phyloP scores from a whole-genome alignment of 2,329 filamentous ascomycete species.

The Clarireedia homoeocarpa region DNA sequence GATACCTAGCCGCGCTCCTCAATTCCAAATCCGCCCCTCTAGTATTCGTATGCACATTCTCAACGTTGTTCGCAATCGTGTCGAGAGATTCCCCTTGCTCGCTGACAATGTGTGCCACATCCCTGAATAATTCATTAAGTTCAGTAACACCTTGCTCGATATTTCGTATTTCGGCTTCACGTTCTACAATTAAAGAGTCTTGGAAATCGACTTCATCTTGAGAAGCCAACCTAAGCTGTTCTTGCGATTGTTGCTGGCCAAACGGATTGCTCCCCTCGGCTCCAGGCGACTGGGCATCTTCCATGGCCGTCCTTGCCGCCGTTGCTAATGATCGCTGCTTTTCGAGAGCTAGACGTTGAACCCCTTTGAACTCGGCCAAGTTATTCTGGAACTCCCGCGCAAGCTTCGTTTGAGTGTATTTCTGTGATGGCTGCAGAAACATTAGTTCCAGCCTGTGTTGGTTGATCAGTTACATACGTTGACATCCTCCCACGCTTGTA shows the following conservation, averaged over 20 bases:
- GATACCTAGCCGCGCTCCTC: conserved; percentile 78
- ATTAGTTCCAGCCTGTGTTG: conserved; percentile 14
- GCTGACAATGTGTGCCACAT: conserved; percentile 94
- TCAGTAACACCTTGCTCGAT: conserved; percentile 96
- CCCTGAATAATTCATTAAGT: conserved; percentile 90
- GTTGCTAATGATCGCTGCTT: conserved; percentile 83
- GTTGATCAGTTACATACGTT: conserved; percentile 46
- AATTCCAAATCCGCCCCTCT: conserved; percentile 80
- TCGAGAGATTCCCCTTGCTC: conserved; percentile 89
- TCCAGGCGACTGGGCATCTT: conserved; percentile 42
- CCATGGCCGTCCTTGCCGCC: conserved; percentile 73
- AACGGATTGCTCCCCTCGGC: conserved; percentile 31
- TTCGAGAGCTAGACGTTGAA: conserved; percentile 86
- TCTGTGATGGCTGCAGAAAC: conserved; percentile 69
- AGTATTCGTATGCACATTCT: conserved; percentile 73
- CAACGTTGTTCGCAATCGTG: conserved; percentile 81
- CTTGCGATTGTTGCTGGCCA: conserved; percentile 57
- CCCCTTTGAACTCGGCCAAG: conserved; percentile 80
- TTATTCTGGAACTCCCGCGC: conserved; percentile 87
- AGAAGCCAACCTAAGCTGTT: conserved; percentile 72
- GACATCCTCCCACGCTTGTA: conserved; percentile 79
- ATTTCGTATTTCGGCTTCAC: conserved; percentile 92
- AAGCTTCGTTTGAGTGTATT: conserved; percentile 92
- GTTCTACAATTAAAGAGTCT: conserved; percentile 89
- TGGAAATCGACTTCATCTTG: conserved; percentile 98